Evolutionary conservation across 75 land plant genomes (phyloP).

Genomic region (Ceratopteris richardii): DNA sequence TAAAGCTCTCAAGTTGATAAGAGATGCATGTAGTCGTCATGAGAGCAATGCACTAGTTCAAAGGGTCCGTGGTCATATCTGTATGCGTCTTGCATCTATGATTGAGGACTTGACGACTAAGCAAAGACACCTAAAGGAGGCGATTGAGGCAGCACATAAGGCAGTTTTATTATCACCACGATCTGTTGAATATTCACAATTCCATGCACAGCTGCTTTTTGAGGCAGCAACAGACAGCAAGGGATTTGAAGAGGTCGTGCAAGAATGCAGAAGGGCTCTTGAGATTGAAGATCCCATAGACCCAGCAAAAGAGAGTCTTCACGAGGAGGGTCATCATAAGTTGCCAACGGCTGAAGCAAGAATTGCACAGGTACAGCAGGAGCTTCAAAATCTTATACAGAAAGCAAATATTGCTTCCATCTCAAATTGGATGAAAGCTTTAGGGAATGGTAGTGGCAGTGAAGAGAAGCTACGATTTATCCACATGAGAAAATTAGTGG

Average conservation of each 20-base stretch:
- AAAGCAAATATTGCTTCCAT: conserved; percentile 71
- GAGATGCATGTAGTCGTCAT: conserved; percentile 39
- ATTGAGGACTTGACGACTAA: conserved; percentile 63
- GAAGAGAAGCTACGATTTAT: conserved; percentile 73
- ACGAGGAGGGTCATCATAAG: conserved; percentile 49
- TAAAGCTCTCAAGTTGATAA: conserved; percentile 60
- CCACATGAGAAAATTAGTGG: conserved; percentile 48
- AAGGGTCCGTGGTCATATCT: conserved; percentile 60
- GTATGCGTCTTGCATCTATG: conserved; percentile 49
- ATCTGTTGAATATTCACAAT: conserved; percentile 68
- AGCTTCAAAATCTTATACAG: conserved; percentile 50
- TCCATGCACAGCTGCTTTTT: conserved; percentile 62
- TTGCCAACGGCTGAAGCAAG: conserved; percentile 49
- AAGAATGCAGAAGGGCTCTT: conserved; percentile 69
- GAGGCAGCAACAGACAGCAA: conserved; percentile 61
- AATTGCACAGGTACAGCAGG: conserved; percentile 55
- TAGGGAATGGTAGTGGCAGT: conserved; percentile 43
- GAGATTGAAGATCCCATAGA: conserved; percentile 57
- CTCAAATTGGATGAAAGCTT: conserved; percentile 77
- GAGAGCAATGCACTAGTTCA: conserved; percentile 42
- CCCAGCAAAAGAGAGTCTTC: conserved; percentile 70
- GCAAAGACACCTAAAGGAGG: conserved; percentile 48
- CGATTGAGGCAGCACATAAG: conserved; percentile 52
- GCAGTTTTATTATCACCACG: conserved; percentile 45
- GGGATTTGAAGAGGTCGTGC: conserved; percentile 67